Evolutionary conservation across 768 basidiomycete species (phyloP), one percentile per base, ranked within the genome.

Genomic region (Boletus speciosus): DNA sequence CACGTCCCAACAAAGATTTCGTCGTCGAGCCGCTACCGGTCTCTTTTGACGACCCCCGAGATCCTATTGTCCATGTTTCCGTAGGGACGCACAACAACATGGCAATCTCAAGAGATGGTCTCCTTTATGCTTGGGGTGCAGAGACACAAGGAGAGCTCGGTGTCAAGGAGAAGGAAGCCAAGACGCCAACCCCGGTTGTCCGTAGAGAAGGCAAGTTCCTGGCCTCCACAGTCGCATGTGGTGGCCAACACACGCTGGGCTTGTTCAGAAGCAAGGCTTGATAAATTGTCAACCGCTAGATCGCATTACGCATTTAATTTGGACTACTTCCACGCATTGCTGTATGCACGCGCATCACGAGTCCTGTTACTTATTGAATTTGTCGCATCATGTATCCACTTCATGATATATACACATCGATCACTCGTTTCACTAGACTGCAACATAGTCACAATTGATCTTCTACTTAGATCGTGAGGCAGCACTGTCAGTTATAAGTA

Each of bases 61-160:
- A 91, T 63, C 84, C 80, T 1, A 76, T 91, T 55, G 74, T 82
- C 16, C 76, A 82, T 51, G 78, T 91, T 49, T 80, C 85, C 2
- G 81, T 76, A n/a, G 89, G 87, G 6, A 76, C 77, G 31, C 86
- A 88, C 67, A 87, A 85, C 65, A 89, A 85, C 58, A 77, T 88
- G 63, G 89, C 84, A 8, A 75, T 88, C 44, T 87, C 87, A 6
- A 64, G 72, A 55, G 82, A 74, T 40, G 89, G 88, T 34, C 83
- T 85, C 3, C 68, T 90, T 59, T 89, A 85, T 62, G 74, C 81
- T 32, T 91, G 89, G 89, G 89, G 89, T 47, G 83, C 85, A 56
- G 87, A 86, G n/a, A 77, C 81, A 5, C 86, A 88, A 61, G 83
- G 88, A 47, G 89, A 91, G 66, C 76, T 91, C 19, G 89, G 88